Conservation (phyloP, 139 green algal species). For the Tetradesmus lagerheimii region DNA sequence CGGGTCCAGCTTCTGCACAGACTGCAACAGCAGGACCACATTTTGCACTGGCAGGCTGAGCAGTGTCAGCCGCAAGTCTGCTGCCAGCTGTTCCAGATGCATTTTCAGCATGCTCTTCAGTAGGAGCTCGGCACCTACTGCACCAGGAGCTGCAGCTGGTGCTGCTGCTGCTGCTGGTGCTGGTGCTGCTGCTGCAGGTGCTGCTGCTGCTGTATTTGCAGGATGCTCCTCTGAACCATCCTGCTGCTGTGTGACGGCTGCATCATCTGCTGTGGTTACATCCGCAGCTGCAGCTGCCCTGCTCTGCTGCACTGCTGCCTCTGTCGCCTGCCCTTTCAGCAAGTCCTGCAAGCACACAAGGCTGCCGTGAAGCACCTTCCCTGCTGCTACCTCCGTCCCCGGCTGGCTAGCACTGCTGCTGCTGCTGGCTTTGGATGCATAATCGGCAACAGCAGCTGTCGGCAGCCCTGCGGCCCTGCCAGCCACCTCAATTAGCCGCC, state of each 20-base stretch:
- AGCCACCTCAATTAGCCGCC: background rate
- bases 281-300: background rate
- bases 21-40: no score
- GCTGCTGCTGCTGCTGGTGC: background rate
- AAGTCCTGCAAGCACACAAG: background rate
- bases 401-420: background rate
- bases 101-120: background rate
- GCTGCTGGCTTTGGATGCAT: background rate
- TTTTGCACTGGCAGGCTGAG: no score
- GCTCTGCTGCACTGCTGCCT: slow-evolving; percentile 18
- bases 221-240: no score
- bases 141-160: background rate
- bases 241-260: background rate
- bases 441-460: background rate
- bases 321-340: background rate
- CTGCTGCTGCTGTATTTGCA: background rate
- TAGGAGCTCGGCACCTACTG: background rate
- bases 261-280: background rate
- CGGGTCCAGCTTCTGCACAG: background rate
- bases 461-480: slow-evolving; percentile 26
- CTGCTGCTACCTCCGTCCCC: background rate
- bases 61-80: background rate
- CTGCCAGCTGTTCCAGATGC: background rate
- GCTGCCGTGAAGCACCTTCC: background rate
- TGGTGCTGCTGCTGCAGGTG: background rate